Evolutionary conservation across 495 filamentous ascomycete genomes (phyloP).

Genomic region (Hypoxylon cercidicola): DNA sequence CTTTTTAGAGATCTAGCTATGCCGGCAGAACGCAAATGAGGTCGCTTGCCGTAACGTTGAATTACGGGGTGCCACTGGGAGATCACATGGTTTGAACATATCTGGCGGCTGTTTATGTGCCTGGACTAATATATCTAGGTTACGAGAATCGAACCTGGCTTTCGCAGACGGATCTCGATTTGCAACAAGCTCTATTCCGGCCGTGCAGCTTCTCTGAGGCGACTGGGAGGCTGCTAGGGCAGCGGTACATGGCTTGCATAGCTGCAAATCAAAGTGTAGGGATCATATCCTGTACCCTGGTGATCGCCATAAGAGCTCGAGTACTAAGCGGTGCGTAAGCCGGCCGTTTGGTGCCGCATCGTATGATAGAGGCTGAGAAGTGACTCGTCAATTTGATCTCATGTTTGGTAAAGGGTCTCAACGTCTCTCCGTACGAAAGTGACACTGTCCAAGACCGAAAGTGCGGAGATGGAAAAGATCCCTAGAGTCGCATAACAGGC

Average conservation of each 20-base stretch:
- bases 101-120: background rate
- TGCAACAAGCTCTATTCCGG: slow-evolving; percentile 1
- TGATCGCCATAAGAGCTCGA: slow-evolving; percentile 38
- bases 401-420: slow-evolving; percentile 6
- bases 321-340: slow-evolving; percentile 38
- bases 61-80: too few relatives aligned
- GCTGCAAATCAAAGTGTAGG: slow-evolving; percentile 33
- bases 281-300: slow-evolving; percentile 24
- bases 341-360: slow-evolving; percentile 20
- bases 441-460: background rate
- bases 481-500: slow-evolving; percentile 5
- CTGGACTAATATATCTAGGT: background rate
- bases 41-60: too few relatives aligned
- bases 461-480: background rate
- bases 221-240: slow-evolving; percentile 22
- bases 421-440: slow-evolving; percentile 17
- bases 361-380: slow-evolving; percentile 36
- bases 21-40: slow-evolving; percentile 7
- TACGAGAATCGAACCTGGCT: too few relatives aligned
- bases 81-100: background rate
- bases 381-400: slow-evolving; percentile 36
- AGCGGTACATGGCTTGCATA: slow-evolving; percentile 35
- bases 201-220: slow-evolving; percentile 7
- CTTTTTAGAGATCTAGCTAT: slow-evolving; percentile 7
- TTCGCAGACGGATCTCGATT: slow-evolving; percentile 20